A percentile compares a stretch with the other conserved stretches of the same genome.
These are phyloP conservation scores for Chalaropsis thielavioides DNA, from an alignment of 2,329 filamentous ascomycete species.

Conservation along the genomic window DNA sequence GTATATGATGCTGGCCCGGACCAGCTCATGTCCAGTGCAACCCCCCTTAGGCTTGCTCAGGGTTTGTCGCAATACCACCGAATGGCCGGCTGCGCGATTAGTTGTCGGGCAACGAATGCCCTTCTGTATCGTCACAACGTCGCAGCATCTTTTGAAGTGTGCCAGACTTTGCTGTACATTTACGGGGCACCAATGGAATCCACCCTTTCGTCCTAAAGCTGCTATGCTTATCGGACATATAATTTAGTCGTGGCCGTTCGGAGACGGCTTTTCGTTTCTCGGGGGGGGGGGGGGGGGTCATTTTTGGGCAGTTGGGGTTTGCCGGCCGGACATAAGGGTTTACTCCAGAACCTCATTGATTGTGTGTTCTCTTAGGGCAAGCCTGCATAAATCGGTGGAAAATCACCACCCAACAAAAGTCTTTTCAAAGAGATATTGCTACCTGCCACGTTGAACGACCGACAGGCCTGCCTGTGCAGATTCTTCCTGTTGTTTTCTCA, in stretches of 20 bases:
- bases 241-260: background rate
- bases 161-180: background rate
- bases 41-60: background rate
- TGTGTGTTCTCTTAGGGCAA: background rate
- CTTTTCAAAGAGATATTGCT: background rate
- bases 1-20: background rate
- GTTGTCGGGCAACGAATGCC: background rate
- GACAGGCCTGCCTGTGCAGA: background rate
- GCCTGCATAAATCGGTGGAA: background rate
- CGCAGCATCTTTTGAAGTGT: background rate
- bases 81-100: conserved; percentile 4
- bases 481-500: background rate
- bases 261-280: background rate
- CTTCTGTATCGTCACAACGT: background rate
- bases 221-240: background rate
- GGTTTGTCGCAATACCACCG: background rate
- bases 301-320: background rate
- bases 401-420: background rate
- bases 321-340: background rate
- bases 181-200: background rate
- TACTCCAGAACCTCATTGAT: background rate
- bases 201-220: background rate
- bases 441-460: background rate
- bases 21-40: background rate
- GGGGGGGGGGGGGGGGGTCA: too few species aligned